Evolutionary conservation across 331 rosid genomes (phyloP), one percentile per base, ranked within the genome.

Genomic region (Prunus yedoensis): DNA sequence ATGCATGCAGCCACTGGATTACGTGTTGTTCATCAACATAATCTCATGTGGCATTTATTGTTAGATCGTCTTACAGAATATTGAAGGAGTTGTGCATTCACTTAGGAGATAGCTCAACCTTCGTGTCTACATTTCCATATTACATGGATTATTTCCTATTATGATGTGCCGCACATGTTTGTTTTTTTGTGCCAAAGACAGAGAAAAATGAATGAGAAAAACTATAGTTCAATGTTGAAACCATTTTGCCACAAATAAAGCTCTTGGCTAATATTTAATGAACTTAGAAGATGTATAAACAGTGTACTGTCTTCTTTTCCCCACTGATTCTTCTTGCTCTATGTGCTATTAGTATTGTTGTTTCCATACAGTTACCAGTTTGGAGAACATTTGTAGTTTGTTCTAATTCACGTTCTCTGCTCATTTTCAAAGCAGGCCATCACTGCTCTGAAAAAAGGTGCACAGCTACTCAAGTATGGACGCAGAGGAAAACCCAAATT

Each of bases 381-480:
- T 51, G 50, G 15, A 50, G 43, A 23, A 47, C 50, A 45, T 70
- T 16, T n/a, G 52, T 71, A 70, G 65, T 64, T 81, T 76, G 28
- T 9, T 56, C 47, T 77, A 45, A 72, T 28, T 68, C 61, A 47
- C 64, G 68, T 32, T 65, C 27, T 64, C 47, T 28, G 30, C 51
- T 64, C 49, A 21, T n/a, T 71, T 57, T 23, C 38, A 3, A 53
- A 62, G 23, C 73, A 83, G 87, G 87, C 87, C 61, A 83, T 83
- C 66, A 79, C 81, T 75, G 81, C 87, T 66, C 78, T 83, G 47
- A 83, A 83, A 57, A 83, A 83, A 49, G 87, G 87, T 27, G 74
- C 83, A n/a, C 75, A 83, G 14, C 71, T 83, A 66, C 87, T 83
- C 68, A 83, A 83, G 83, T 83, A 79, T 75, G 87, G 87, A n/a